Percentiles rank a stretch among this genome's conserved stretches.
Evolutionary conservation across 495 filamentous ascomycete species (phyloP).

Genomic region (Recurvomyces mirabilis): DNA sequence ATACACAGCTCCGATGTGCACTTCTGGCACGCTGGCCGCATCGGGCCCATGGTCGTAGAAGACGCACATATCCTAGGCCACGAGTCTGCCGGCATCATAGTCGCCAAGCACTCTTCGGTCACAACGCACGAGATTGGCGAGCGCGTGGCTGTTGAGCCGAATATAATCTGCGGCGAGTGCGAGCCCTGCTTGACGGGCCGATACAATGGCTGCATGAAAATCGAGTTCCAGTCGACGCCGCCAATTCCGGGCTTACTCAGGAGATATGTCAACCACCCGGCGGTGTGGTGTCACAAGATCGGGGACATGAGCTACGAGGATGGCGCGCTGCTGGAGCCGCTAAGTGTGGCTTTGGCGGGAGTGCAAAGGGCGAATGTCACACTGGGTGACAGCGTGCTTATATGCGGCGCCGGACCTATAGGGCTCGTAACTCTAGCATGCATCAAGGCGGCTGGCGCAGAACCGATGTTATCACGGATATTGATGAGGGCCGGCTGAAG

Average conservation of each 20-base stretch:
- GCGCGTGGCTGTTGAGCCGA: slow-evolving; percentile 82
- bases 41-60: slow-evolving; percentile 86
- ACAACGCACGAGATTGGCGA: slow-evolving; percentile 66
- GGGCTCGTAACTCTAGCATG: slow-evolving; percentile 77
- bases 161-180: slow-evolving; percentile 78
- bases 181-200: slow-evolving; percentile 81
- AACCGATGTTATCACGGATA: slow-evolving; percentile 87
- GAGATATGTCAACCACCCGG: slow-evolving; percentile 86
- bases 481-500: slow-evolving; percentile 68
- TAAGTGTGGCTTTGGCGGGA: slow-evolving; percentile 73
- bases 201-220: slow-evolving; percentile 83
- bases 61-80: slow-evolving; percentile 84
- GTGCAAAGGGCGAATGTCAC: slow-evolving; percentile 67
- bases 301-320: slow-evolving; percentile 75
- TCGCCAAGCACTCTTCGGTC: slow-evolving; percentile 72
- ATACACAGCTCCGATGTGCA: slow-evolving; percentile 73
- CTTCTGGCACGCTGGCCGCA: slow-evolving; percentile 90
- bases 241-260: slow-evolving; percentile 80
- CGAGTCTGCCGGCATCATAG: slow-evolving; percentile 75
- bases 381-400: slow-evolving; percentile 70
- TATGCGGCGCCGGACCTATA: slow-evolving; percentile 87
- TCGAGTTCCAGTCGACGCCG: slow-evolving; percentile 78
- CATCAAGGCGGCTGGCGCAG: slow-evolving; percentile 69
- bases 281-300: slow-evolving; percentile 89
- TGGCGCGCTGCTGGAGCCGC: slow-evolving; percentile 75